A percentile compares a stretch with the other conserved stretches of the same genome.
These are phyloP conservation scores for Angomonas deanei DNA, from an alignment of 208 protist genomes.

Conservation along the genomic window DNA sequence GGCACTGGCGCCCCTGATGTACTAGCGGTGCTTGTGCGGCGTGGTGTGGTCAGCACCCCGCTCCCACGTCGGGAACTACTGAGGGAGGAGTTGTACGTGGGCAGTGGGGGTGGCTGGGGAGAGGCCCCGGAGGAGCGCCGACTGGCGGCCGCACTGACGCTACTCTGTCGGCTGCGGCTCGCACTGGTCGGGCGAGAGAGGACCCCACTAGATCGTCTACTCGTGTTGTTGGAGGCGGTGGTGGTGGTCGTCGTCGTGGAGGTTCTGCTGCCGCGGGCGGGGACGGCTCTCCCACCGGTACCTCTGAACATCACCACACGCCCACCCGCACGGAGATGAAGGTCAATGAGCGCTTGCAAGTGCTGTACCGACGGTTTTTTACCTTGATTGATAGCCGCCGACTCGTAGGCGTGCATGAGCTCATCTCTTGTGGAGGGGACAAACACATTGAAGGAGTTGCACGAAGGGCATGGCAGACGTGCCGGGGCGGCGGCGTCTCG, in stretches of 20 bases:
- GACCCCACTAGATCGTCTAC: too few species aligned
- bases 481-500: neutral
- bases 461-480: neutral
- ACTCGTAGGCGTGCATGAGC: slow-evolving; percentile 5
- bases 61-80: too few species aligned
- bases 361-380: neutral
- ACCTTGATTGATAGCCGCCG: slow-evolving; percentile 1
- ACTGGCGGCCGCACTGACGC: too few species aligned
- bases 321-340: neutral
- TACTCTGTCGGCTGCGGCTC: neutral
- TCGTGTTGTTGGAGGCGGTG: neutral
- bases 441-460: neutral
- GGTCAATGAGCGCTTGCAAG: neutral
- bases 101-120: neutral
- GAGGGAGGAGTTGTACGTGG: too few species aligned
- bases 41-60: too few species aligned
- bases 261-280: neutral
- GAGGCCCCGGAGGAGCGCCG: too few species aligned
- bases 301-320: slow-evolving; percentile 3
- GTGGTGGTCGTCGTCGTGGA: neutral
- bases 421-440: neutral
- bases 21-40: neutral
- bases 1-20: too few species aligned
- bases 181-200: neutral
- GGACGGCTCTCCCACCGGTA: neutral